Conservation (phyloP, 2,329 filamentous ascomycete species). For the Bretziella fagacearum region DNA sequence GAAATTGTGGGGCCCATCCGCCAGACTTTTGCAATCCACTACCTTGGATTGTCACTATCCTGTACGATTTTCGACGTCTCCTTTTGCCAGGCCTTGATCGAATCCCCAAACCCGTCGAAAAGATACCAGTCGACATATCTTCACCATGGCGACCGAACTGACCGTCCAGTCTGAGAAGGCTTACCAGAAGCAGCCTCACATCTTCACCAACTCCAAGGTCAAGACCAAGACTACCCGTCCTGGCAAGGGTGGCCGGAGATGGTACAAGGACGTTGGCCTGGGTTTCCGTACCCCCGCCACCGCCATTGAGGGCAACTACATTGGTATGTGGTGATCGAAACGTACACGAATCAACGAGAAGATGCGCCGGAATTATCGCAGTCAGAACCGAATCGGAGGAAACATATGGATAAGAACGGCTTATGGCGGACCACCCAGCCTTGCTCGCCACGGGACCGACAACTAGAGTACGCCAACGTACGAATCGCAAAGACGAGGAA, state of each 20-base stretch:
- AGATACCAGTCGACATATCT: slow-evolving; percentile 15
- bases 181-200: slow-evolving; percentile 99
- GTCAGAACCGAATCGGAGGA: neutral
- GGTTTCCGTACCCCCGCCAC: slow-evolving; percentile 97
- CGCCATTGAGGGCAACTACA: slow-evolving; percentile 98
- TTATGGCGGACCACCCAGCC: too few species aligned
- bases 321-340: slow-evolving; percentile 52
- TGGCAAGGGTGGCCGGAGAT: slow-evolving; percentile 83
- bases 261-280: slow-evolving; percentile 98
- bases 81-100: slow-evolving; percentile 12
- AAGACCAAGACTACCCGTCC: slow-evolving; percentile 70
- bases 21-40: slow-evolving; percentile 15
- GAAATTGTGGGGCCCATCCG: slow-evolving; percentile 14
- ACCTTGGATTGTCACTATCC: slow-evolving; percentile 10
- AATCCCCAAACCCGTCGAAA: slow-evolving; percentile 14
- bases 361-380: neutral
- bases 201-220: slow-evolving; percentile 96
- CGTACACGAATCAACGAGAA: neutral
- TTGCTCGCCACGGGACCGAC: too few species aligned
- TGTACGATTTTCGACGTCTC: slow-evolving; percentile 13
- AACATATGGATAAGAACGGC: neutral
- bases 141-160: slow-evolving; percentile 87
- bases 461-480: too few species aligned
- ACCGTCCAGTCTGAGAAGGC: slow-evolving; percentile 99
- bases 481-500: neutral